These are phyloP conservation scores for Beauveria australis DNA, from an alignment of 2,329 filamentous ascomycete species.

Conservation along the genomic window DNA sequence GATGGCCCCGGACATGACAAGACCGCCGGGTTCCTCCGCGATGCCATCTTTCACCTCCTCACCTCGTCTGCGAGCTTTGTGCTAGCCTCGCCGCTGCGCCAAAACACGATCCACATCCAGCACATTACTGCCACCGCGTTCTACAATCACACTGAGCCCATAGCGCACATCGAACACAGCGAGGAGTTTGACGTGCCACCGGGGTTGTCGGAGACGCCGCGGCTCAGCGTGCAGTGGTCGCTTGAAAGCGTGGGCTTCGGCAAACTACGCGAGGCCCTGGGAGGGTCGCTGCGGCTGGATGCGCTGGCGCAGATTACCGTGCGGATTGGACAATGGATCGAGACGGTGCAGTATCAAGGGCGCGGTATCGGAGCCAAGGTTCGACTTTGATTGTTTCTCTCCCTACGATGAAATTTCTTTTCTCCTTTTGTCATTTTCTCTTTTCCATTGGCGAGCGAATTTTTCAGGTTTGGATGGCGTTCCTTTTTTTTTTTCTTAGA, in stretches of 20 bases:
- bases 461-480: background rate
- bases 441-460: background rate
- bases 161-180: conserved; percentile 71
- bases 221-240: conserved; percentile 74
- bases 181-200: conserved; percentile 70
- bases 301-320: conserved; percentile 70
- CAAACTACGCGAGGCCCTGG: conserved; percentile 69
- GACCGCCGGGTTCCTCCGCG: conserved; percentile 64
- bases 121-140: conserved; percentile 75
- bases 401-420: background rate
- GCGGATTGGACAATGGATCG: conserved; percentile 64
- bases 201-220: conserved; percentile 62
- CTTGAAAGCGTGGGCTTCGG: conserved; percentile 74
- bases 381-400: conserved; percentile 16
- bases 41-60: conserved; percentile 78
- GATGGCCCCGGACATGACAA: conserved; percentile 24
- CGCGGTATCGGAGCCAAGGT: conserved; percentile 60
- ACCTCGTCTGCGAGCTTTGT: conserved; percentile 81
- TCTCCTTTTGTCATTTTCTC: background rate
- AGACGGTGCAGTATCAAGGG: conserved; percentile 63
- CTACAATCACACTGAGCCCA: conserved; percentile 69
- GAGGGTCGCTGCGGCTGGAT: conserved; percentile 70
- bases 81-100: conserved; percentile 66
- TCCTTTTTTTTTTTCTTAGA: background rate
- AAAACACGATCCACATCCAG: conserved; percentile 69